Percentiles rank a stretch among this genome's conserved stretches.
phyloP scores from a whole-genome alignment of 495 filamentous ascomycete genomes.

The Tuber aestivum region DNA sequence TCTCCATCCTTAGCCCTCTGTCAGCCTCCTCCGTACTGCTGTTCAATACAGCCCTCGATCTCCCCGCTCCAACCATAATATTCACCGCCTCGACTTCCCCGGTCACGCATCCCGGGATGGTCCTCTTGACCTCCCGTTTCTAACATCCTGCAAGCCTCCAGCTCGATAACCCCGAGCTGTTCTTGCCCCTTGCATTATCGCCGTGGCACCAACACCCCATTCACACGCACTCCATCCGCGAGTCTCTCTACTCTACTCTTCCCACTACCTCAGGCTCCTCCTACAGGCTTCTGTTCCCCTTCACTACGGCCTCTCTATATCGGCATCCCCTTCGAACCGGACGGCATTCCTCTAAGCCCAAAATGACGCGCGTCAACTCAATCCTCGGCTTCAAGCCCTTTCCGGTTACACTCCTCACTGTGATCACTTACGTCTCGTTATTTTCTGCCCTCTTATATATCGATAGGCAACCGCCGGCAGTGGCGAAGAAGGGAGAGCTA shows the following conservation, averaged over 20 bases:
- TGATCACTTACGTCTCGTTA: constrained; percentile 63
- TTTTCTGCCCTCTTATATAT: constrained; percentile 50
- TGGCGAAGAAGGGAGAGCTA: constrained; percentile 54
- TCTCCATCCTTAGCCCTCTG: not conserved
- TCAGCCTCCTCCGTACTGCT: not conserved
- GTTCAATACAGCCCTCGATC: not conserved
- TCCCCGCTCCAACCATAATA: not conserved
- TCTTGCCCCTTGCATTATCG: constrained; percentile 6
- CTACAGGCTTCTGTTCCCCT: not conserved
- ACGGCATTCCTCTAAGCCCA: not conserved
- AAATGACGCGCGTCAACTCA: constrained; percentile 32
- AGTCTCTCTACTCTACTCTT: not conserved
- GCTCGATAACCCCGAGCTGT: not conserved
- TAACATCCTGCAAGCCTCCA: not conserved
- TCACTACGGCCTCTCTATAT: not conserved
- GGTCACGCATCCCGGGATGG: constrained; percentile 9
- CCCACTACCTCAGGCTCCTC: not conserved
- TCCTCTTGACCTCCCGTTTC: constrained; percentile 4
- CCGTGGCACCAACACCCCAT: constrained; percentile 8
- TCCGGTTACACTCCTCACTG: constrained; percentile 67
- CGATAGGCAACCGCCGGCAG: constrained; percentile 31
- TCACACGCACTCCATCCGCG: not conserved
- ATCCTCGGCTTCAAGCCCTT: constrained; percentile 56
- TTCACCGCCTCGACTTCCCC: not conserved
- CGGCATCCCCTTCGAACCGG: not conserved